A percentile compares a stretch with the other conserved stretches of the same genome.
Conservation (phyloP, 2,329 filamentous ascomycete species). For the Elsinoe arachidis region DNA sequence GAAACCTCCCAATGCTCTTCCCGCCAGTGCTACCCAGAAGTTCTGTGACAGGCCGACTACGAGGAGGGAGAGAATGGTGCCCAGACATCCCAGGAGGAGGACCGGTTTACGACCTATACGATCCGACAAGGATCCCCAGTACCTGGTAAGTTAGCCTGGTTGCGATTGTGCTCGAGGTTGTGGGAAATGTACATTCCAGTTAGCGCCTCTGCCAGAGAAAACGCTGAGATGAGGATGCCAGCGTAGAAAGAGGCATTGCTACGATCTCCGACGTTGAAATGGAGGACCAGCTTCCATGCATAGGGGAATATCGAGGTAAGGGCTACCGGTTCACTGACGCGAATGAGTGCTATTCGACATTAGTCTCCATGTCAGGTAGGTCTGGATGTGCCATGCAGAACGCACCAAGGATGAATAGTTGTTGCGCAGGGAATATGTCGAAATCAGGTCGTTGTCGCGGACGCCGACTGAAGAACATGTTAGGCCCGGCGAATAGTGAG, state of each 20-base stretch:
- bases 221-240: conserved; percentile 78
- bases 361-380: neutral
- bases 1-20: conserved; percentile 67
- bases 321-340: conserved; percentile 84
- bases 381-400: conserved; percentile 15
- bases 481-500: neutral
- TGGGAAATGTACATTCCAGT: conserved; percentile 57
- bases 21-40: conserved; percentile 73
- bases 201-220: conserved; percentile 69
- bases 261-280: conserved; percentile 62
- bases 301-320: conserved; percentile 92
- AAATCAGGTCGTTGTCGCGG: conserved; percentile 49
- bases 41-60: conserved; percentile 75
- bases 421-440: conserved; percentile 69
- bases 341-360: conserved; percentile 63
- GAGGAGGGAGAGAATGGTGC: conserved; percentile 74
- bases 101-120: conserved; percentile 77
- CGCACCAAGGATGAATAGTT: conserved; percentile 78
- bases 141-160: conserved; percentile 27
- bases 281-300: conserved; percentile 73
- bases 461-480: conserved; percentile 52
- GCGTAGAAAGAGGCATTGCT: conserved; percentile 80
- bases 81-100: conserved; percentile 68
- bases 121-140: conserved; percentile 79
- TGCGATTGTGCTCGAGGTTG: neutral